phyloP scores from a whole-genome alignment of 83 land plant genomes.

The Thuja plicata region DNA sequence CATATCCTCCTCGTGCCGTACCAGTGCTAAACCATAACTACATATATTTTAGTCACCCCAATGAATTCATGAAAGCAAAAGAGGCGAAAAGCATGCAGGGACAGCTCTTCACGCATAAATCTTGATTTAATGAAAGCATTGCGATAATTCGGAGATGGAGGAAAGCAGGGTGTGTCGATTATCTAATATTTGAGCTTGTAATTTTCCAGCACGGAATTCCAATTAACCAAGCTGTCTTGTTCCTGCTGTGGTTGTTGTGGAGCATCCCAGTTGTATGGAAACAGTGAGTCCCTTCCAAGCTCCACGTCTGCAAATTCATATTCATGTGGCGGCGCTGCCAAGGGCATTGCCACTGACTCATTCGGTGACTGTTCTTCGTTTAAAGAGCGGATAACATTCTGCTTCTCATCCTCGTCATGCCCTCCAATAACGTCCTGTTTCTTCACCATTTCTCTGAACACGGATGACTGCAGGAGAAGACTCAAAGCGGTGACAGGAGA shows the following conservation, averaged over 20 bases:
- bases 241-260: background rate
- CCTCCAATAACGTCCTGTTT: conserved; percentile 22
- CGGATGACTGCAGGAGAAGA: conserved; percentile 33
- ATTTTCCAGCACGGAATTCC: background rate
- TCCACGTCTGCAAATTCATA: background rate
- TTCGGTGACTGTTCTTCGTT: background rate
- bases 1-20: background rate
- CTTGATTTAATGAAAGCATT: background rate
- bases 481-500: conserved; percentile 28
- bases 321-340: background rate
- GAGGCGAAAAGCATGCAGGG: background rate
- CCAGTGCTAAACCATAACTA: no score
- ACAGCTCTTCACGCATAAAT: no score
- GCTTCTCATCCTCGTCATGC: background rate
- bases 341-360: background rate
- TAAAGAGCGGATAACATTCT: background rate
- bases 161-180: background rate
- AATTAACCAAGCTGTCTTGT: background rate
- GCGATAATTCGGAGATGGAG: background rate
- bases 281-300: background rate
- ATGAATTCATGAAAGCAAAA: no score
- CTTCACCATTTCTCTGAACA: conserved; percentile 38
- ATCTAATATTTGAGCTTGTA: background rate
- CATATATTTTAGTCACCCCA: background rate
- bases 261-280: background rate